Evolutionary conservation across 2,329 filamentous ascomycete genomes (phyloP), one percentile per base, ranked within the genome.

Genomic region (Ceratocystis diversiconidia): DNA sequence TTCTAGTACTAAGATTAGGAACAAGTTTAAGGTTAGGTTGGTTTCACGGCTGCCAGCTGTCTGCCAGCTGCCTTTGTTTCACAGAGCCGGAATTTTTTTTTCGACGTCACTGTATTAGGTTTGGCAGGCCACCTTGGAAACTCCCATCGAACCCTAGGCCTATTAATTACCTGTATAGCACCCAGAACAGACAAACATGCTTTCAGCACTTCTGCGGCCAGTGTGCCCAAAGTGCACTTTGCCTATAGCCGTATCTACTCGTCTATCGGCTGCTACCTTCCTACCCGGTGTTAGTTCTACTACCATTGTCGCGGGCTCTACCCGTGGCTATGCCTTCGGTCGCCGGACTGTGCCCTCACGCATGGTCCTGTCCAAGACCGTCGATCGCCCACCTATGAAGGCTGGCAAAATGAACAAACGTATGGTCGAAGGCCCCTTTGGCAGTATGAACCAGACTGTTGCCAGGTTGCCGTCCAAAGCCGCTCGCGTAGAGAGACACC

Each of bases 351-450:
- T 28, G 30, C 79, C 82, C 44, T 82, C 81, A 52, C 81, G 82
- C 62, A 84, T 84, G 82, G 78, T 82, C 36, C 76, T 85, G 5
- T 82, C 82, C 7, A 78, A 83, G 69, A 76, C 75, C 59, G 82
- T 84, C 28, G 75, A 76, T 46, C 76, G 75, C 68, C 65, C 75
- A 5, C 73, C 77, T 48, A 70, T 73, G 48, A 73, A 73, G 67
- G 73, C 74, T 30, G 72, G 71, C 65, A 76, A 70, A 66, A 73
- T 72, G 7, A 76, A 76, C 19, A 75, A 74, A 66, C 75, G 74
- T 32, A 70, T 72, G 1, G 71, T 73, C 8, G 77, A 77, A 3
- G 81, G 82, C 0, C 82, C 82, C 0, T 84, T 82, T 70, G 76
- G 77, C 0, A 79, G 76, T 60, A 83, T 83, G 80, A 85, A 85